A percentile compares a stretch with the other conserved stretches of the same genome.
These are phyloP conservation scores for Rhodotorula sp. DNA, from an alignment of 1,284 basidiomycete genomes.

Conservation along the genomic window DNA sequence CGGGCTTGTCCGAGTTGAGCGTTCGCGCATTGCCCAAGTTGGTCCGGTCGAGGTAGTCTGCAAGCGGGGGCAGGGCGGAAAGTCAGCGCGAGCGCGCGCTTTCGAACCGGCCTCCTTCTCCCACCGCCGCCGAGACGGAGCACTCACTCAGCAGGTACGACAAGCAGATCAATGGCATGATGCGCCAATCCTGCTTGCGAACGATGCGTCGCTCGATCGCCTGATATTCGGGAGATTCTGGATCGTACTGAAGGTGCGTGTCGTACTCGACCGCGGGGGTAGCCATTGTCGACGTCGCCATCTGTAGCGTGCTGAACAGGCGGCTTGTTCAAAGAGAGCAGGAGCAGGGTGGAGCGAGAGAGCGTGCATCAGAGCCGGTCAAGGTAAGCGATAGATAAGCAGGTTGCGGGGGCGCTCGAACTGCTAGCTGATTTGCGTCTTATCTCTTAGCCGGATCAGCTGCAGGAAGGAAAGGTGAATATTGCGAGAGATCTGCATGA, in stretches of 20 bases:
- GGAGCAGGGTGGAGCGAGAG: too few relatives aligned
- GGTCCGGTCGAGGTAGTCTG: slow-evolving; percentile 24
- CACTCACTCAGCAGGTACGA: slow-evolving; percentile 25
- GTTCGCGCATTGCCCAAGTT: slow-evolving; percentile 33
- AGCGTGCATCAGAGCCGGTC: too few relatives aligned
- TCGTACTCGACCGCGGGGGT: not conserved
- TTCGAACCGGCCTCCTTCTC: not conserved
- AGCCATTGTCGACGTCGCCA: not conserved
- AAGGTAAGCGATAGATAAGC: too few relatives aligned
- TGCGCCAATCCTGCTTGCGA: slow-evolving; percentile 24
- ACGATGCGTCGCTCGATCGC: slow-evolving; percentile 25
- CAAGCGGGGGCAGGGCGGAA: not conserved
- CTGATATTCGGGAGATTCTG: slow-evolving; percentile 9
- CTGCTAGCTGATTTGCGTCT: too few relatives aligned
- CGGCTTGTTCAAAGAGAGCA: too few relatives aligned
- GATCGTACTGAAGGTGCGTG: slow-evolving; percentile 8
- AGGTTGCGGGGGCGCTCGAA: too few relatives aligned
- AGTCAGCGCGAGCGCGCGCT: not conserved
- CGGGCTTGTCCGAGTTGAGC: slow-evolving; percentile 32
- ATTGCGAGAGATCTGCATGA: too few relatives aligned
- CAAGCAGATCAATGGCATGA: slow-evolving; percentile 28
- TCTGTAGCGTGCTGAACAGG: not conserved
- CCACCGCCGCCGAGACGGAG: not conserved
- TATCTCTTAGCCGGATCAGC: too few relatives aligned
- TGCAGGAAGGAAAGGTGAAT: too few relatives aligned